Percentiles rank a stretch among this genome's conserved stretches.
Conservation (phyloP, 2,329 filamentous ascomycete species). For the Cytospora piceae region DNA sequence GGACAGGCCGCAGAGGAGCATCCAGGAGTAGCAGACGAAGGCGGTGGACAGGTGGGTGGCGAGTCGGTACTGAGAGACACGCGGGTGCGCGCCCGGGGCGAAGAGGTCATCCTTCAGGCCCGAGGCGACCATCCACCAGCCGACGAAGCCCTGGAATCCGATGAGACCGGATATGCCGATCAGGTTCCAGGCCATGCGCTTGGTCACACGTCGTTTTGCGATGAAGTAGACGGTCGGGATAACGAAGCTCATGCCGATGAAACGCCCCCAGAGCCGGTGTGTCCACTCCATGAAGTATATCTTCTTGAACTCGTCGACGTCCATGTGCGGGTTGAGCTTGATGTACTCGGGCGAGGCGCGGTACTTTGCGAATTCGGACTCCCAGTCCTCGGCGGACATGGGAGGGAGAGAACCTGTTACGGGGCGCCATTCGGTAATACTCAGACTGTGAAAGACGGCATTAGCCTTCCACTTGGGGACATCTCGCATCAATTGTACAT, state of each 20-base stretch:
- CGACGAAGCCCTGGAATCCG: constrained; percentile 91
- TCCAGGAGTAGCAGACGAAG: constrained; percentile 90
- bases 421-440: constrained; percentile 98
- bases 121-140: constrained; percentile 99
- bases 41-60: constrained; percentile 88
- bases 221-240: constrained; percentile 89
- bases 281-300: constrained; percentile 99
- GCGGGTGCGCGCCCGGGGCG: constrained; percentile 83
- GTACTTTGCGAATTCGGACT: constrained; percentile 92
- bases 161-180: constrained; percentile 86
- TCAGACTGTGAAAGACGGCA: constrained; percentile 62
- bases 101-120: constrained; percentile 96
- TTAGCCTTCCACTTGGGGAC: constrained; percentile 28
- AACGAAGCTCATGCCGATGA: constrained; percentile 89
- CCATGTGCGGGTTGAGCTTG: constrained; percentile 91
- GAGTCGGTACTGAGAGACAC: constrained; percentile 92
- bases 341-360: constrained; percentile 90
- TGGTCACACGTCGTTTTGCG: constrained; percentile 75
- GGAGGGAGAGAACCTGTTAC: constrained; percentile 92
- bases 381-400: constrained; percentile 78
- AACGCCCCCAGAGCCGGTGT: constrained; percentile 90
- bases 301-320: constrained; percentile 90
- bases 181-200: constrained; percentile 76
- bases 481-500: constrained; percentile 37
- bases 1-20: constrained; percentile 86